Base-by-base conservation (phyloP, 257 asterid species). In the Cordia subcordata region DNA sequence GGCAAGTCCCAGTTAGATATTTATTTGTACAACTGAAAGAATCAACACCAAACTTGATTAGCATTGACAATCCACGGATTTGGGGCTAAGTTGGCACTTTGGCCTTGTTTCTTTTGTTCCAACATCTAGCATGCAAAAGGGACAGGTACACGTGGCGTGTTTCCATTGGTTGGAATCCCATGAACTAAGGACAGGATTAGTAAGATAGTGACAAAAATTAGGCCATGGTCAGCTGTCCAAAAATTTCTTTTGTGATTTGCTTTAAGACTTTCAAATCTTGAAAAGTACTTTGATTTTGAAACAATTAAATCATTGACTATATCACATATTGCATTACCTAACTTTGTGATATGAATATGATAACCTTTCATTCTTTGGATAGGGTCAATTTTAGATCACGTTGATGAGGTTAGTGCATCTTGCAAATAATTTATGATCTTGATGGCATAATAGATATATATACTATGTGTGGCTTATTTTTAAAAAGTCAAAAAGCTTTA, bases 31-130 rank as follows among this genome's bases (percentile, higher is more conserved):
- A 27, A 27, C 35, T 27, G 6, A 1, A 6, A 6, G 6, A 27
- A 27, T 27, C 6, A 27, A 27, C n/a, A n/a, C n/a, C n/a, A n/a
- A n/a, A n/a, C n/a, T n/a, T n/a, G n/a, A n/a, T n/a, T n/a, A n/a
- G n/a, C n/a, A n/a, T n/a, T n/a, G n/a, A n/a, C n/a, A n/a, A n/a
- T n/a, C n/a, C n/a, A n/a, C n/a, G n/a, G 10, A 56, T 73, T 65
- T 77, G 61, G 68, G 72, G 78, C 19, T 72, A 45, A 63, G 60
- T 38, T 55, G 57, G 37, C 18, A 11, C 70, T 53, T 60, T 84
- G n/a, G 76, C 63, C 77, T 68, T 75, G 89, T 82, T 73, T 61
- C 81, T 70, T 71, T 76, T 60, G 78, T 72, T 77, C 80, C 90
- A 78, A 71, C 94, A 79, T 74, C 74, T 49, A 73, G 55, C 72